These are phyloP conservation scores for Xylariomycetidae sp. DNA, from an alignment of 2,329 filamentous ascomycete genomes.

Conservation along the genomic window DNA sequence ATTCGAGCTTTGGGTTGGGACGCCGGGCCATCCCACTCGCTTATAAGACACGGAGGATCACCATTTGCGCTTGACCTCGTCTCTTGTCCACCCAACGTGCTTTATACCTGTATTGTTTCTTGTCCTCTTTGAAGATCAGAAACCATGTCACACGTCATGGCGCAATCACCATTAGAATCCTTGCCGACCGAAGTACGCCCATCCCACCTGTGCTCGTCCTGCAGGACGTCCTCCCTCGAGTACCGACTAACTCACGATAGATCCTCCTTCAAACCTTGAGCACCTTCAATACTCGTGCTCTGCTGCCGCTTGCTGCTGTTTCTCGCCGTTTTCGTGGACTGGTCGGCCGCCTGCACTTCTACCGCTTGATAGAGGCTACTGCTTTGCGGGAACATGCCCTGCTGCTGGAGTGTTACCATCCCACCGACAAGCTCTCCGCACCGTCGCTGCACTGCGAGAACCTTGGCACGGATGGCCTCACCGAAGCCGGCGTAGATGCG, in stretches of 20 bases:
- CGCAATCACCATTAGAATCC: constrained; percentile 19
- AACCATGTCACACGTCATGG: constrained; percentile 22
- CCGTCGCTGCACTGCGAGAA: constrained; percentile 64
- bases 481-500: constrained; percentile 31
- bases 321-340: constrained; percentile 59
- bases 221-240: background rate
- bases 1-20: no score
- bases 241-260: constrained; percentile 24
- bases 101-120: no score
- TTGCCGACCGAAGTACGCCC: constrained; percentile 29
- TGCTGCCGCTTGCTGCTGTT: constrained; percentile 51
- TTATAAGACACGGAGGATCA: no score
- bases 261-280: constrained; percentile 46
- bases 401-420: constrained; percentile 74
- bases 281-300: constrained; percentile 39
- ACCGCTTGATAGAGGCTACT: constrained; percentile 54
- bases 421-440: constrained; percentile 60
- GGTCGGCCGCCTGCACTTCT: constrained; percentile 57
- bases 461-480: constrained; percentile 56
- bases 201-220: background rate
- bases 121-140: constrained; percentile 11
- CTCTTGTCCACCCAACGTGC: no score
- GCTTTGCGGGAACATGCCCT: constrained; percentile 57
- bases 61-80: no score
- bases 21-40: no score